Base-by-base conservation (phyloP, 1,284 basidiomycete species). In the Exsudoporus floridanus region DNA sequence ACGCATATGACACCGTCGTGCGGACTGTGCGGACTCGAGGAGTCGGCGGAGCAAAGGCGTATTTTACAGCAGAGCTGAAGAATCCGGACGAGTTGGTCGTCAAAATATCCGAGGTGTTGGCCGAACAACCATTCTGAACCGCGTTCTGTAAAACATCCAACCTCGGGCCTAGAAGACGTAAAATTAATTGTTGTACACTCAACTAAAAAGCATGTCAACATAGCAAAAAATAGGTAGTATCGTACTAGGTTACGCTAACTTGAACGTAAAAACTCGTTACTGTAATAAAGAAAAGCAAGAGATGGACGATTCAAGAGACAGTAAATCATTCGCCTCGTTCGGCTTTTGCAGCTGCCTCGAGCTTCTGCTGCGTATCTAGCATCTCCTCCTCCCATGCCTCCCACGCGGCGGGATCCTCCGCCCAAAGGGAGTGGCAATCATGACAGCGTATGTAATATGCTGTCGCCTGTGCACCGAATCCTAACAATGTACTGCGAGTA, bases 51-150 rank as follows among this genome's bases (percentile, higher is more conserved):
- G 62, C 66, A n/a, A 83, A 82, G 62, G 82, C 77, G 0, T 83
- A 83, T 60, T 82, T 84, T 50, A 69, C 74, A 3, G 81, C 81
- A 1, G 77, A 80, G 59, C 52, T 84, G 56, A 75, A 68, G 59
- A 73, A 63, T 34, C 66, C 69, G 45, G 70, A 80, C 44, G 74
- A 76, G 59, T 56, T 83, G 46, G 68, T 79, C 2, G 71, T 83
- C 30, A 81, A 81, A 53, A 63, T 76, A 14, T 72, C 73, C 7
- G 77, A 82, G 48, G 70, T 78, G 5, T 58, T 82, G 44, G 79
- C 79, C 5, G 78, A 77, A 57, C 78, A 80, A 49, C 76, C 74
- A 0, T 77, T 77, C 25, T 73, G 56, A 70, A 30, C 16, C 2
- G n/a, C 7, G 8, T 13, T 2, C 23, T 34, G n/a, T 21, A 23